phyloP scores from a whole-genome alignment of 2,329 filamentous ascomycete species.

The Epichloe typhina region DNA sequence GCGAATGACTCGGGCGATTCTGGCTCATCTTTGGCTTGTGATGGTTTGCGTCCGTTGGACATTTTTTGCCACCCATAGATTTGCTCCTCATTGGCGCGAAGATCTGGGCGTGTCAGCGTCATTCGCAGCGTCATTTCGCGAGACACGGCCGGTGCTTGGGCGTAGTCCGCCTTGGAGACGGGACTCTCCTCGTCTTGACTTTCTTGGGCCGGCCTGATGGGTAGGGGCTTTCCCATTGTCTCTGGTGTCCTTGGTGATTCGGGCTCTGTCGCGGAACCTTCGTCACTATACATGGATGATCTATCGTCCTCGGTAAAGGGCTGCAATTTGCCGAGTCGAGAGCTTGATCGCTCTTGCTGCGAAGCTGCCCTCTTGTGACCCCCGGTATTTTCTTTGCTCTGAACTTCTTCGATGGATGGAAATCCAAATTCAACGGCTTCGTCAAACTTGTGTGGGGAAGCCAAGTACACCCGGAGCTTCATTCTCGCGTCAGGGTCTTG shows the following conservation, averaged over 20 bases:
- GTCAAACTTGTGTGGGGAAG: conserved; percentile 88
- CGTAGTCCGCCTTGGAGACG: conserved; percentile 27
- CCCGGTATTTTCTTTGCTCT: conserved; percentile 17
- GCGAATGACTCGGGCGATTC: conserved; percentile 17
- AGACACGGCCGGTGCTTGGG: conserved; percentile 41
- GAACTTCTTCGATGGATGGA: conserved; percentile 44
- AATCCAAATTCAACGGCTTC: conserved; percentile 93
- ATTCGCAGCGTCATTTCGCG: conserved; percentile 92
- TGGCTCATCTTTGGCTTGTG: conserved; percentile 23
- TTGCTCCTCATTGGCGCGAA: conserved; percentile 61
- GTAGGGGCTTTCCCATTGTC: conserved; percentile 26
- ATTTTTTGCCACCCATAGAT: conserved; percentile 54
- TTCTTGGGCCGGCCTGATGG: conserved; percentile 14
- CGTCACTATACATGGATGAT: conserved; percentile 41
- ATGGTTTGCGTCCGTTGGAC: conserved; percentile 31
- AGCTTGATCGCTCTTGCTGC: conserved; percentile 15
- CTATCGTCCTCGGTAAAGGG: conserved; percentile 47
- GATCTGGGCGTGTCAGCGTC: conserved; percentile 82
- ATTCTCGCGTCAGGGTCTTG: conserved; percentile 79
- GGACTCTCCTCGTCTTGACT: conserved; percentile 14
- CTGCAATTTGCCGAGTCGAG: conserved; percentile 36
- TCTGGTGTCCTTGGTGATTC: conserved; percentile 48
- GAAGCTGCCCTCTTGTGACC: conserved; percentile 11
- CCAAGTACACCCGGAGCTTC: conserved; percentile 79
- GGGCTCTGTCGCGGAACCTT: conserved; percentile 40